Conservation (phyloP, 495 filamentous ascomycete genomes). For the Xanthoparmelia taractica region DNA sequence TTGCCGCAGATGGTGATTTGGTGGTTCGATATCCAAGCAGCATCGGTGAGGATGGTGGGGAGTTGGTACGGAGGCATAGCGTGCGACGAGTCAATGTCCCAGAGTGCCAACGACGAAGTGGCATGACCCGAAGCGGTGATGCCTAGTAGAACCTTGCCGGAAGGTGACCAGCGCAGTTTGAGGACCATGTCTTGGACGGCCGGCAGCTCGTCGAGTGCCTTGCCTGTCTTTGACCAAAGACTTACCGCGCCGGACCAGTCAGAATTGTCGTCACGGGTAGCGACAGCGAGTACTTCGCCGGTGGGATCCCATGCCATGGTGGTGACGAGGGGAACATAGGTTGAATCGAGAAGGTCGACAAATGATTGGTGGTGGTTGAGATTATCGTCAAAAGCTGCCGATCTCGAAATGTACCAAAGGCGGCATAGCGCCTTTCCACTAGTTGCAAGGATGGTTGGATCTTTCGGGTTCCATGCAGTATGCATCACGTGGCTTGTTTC, state of each 20-base stretch:
- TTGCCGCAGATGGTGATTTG: constrained; percentile 55
- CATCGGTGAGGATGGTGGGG: constrained; percentile 43
- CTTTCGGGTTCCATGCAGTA: constrained; percentile 67
- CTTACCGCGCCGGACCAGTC: constrained; percentile 50
- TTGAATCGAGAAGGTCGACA: constrained; percentile 25
- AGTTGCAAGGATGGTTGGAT: constrained; percentile 65
- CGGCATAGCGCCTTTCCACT: constrained; percentile 73
- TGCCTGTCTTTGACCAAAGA: constrained; percentile 59
- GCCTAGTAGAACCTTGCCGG: constrained; percentile 44
- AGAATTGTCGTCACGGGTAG: constrained; percentile 50
- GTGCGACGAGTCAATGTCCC: constrained; percentile 24
- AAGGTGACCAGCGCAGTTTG: constrained; percentile 55
- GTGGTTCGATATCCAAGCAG: constrained; percentile 50
- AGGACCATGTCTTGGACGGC: constrained; percentile 42
- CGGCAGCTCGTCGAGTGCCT: constrained; percentile 43
- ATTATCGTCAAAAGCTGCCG: constrained; percentile 35
- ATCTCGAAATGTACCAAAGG: constrained; percentile 60
- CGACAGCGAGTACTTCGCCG: constrained; percentile 61
- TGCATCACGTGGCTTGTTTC: constrained; percentile 59
- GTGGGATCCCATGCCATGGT: constrained; percentile 65
- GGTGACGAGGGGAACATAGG: constrained; percentile 43
- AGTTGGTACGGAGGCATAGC: constrained; percentile 31
- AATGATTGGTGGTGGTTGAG: constrained; percentile 32
- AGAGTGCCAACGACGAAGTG: constrained; percentile 27
- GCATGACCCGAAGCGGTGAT: constrained; percentile 46